A percentile compares a stretch with the other conserved stretches of the same genome.
Evolutionary conservation across 129 eudicot species (phyloP).

Genomic region (Arctium lappa): DNA sequence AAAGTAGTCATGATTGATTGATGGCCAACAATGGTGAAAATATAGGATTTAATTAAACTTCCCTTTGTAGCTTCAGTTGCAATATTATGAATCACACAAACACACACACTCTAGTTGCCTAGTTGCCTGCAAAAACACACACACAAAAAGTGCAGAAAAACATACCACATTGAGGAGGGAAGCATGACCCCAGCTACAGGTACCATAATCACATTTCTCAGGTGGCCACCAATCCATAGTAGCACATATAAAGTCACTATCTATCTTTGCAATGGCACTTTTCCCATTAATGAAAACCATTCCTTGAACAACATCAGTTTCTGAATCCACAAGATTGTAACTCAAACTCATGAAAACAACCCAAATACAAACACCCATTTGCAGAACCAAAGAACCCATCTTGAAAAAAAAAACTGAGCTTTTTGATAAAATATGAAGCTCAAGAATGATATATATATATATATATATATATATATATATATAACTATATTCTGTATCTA

Average conservation of each 20-base stretch:
- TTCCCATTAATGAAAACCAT: constrained; percentile 50
- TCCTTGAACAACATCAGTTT: constrained; percentile 35
- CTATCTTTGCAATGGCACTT: constrained; percentile 51
- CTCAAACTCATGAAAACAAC: constrained; percentile 38
- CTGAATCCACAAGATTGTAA: constrained; percentile 36
- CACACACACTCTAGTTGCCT: not conserved
- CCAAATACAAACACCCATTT: constrained; percentile 44
- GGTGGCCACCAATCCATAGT: constrained; percentile 99
- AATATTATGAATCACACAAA: constrained; percentile 17
- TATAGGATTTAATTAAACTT: not conserved
- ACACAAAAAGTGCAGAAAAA: constrained; percentile 20
- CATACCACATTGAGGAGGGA: constrained; percentile 87
- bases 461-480: constrained; percentile 2
- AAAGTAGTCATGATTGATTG: not conserved
- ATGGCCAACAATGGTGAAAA: not conserved
- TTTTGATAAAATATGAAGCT: not conserved
- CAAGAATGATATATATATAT: constrained; percentile 24
- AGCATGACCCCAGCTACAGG: constrained; percentile 86
- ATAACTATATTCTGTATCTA: constrained; percentile 8
- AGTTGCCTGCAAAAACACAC: constrained; percentile 11
- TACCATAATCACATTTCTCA: constrained; percentile 95
- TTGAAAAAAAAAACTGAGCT: not conserved
- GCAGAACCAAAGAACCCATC: constrained; percentile 48
- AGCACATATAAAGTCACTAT: constrained; percentile 73
- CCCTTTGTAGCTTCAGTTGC: constrained; percentile 15